Evolutionary conservation across 2,329 filamentous ascomycete genomes (phyloP).

Genomic region (Diaporthe vexans): DNA sequence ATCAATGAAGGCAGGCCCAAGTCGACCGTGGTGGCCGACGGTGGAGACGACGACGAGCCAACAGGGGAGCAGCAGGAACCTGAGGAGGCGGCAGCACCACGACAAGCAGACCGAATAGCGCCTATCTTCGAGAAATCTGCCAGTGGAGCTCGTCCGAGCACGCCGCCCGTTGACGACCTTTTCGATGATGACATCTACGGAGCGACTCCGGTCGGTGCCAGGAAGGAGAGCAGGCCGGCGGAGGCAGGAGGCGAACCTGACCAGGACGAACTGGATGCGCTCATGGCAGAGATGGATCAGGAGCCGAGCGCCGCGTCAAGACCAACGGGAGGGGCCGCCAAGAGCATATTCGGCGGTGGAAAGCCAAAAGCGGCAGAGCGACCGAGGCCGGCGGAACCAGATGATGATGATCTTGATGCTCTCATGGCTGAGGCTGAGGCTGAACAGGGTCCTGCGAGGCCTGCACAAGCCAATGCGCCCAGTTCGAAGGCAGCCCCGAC

Average conservation of each 20-base stretch:
- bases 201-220: conserved; percentile 59
- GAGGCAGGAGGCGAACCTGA: conserved; percentile 52
- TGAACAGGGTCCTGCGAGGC: conserved; percentile 19
- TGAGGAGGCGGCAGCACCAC: conserved; percentile 44
- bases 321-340: conserved; percentile 36
- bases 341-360: conserved; percentile 41
- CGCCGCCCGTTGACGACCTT: conserved; percentile 54
- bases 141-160: conserved; percentile 49
- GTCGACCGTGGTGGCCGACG: conserved; percentile 48
- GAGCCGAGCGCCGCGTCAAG: conserved; percentile 39
- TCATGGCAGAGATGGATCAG: conserved; percentile 65
- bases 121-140: conserved; percentile 54
- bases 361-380: conserved; percentile 32
- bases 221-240: conserved; percentile 29
- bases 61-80: conserved; percentile 30
- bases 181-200: conserved; percentile 67
- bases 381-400: conserved; percentile 41
- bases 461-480: background rate
- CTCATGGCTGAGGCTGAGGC: conserved; percentile 63
- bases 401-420: conserved; percentile 54
- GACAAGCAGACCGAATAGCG: conserved; percentile 52
- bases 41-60: conserved; percentile 49
- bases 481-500: conserved; percentile 38
- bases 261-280: conserved; percentile 63
- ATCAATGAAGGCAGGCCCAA: conserved; percentile 81